Conservation (phyloP, 2,329 filamentous ascomycete genomes). For the Fusarium albidum region DNA sequence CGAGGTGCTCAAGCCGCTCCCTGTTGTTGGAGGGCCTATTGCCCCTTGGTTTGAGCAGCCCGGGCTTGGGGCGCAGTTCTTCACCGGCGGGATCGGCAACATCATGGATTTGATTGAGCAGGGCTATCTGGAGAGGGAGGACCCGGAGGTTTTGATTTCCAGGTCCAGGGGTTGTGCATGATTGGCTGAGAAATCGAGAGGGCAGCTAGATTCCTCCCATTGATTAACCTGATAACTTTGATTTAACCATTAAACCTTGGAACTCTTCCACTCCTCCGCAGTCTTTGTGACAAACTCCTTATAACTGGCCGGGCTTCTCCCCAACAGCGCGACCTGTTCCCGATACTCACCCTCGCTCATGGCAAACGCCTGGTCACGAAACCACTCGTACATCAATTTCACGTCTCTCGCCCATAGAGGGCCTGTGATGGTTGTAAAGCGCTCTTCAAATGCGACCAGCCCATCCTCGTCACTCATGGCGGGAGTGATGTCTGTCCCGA, state of each 20-base stretch:
- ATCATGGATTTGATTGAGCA: constrained; percentile 29
- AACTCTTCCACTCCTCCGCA: constrained; percentile 9
- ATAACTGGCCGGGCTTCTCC: constrained; percentile 8
- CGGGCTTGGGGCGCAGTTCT: constrained; percentile 51
- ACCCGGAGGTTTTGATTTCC: constrained; percentile 26
- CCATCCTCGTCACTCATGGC: constrained; percentile 8
- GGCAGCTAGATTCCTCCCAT: too few species aligned
- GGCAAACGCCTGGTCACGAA: constrained; percentile 11
- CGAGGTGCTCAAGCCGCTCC: constrained; percentile 50
- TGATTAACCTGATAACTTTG: too few species aligned
- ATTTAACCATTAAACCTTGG: too few species aligned
- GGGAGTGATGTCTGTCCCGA: constrained; percentile 1
- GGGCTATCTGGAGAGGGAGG: constrained; percentile 25
- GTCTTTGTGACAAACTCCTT: constrained; percentile 11
- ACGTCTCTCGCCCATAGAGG: constrained; percentile 11
- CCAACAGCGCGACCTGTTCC: constrained; percentile 17
- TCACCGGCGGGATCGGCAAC: constrained; percentile 40
- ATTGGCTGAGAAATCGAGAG: too few species aligned
- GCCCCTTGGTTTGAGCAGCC: constrained; percentile 60
- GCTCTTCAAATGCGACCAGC: constrained; percentile 4
- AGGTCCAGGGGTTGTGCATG: constrained; percentile 22
- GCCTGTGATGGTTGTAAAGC: not conserved
- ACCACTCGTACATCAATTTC: constrained; percentile 21
- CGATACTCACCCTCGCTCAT: constrained; percentile 18
- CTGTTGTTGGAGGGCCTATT: constrained; percentile 54